phyloP scores from a whole-genome alignment of 163 green algal genomes.

The Chlamydomonas reinhardtii region DNA sequence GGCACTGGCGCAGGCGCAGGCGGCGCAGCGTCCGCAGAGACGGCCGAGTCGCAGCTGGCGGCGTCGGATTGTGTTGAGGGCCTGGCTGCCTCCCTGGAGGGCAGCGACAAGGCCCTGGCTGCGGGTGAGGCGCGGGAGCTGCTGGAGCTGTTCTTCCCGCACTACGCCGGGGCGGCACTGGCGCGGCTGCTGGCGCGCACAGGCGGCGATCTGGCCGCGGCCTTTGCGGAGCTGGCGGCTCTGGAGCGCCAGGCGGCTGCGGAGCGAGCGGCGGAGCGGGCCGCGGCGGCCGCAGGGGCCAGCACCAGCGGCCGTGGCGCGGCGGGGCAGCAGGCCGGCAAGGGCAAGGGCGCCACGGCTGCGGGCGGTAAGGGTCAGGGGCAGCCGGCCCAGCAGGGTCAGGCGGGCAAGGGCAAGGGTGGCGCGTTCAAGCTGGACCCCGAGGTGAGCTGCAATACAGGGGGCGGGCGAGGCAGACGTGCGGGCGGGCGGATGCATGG shows the following conservation, averaged over 20 bases:
- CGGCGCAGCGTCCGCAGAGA: background rate
- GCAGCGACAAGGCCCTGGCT: background rate
- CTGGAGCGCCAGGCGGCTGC: constrained; percentile 35
- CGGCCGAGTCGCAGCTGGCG: background rate
- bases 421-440: constrained; percentile 13
- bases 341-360: background rate
- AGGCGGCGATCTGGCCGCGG: background rate
- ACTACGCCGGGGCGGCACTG: constrained; percentile 2
- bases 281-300: background rate
- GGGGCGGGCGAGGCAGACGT: background rate
- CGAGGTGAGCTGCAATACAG: background rate
- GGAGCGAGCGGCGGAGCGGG: background rate
- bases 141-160: constrained; percentile 40
- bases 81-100: background rate
- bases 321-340: background rate
- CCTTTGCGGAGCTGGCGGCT: constrained; percentile 22
- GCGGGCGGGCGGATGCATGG: too few species aligned
- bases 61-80: background rate
- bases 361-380: background rate
- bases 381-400: background rate
- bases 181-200: background rate
- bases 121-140: background rate
- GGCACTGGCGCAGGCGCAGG: too few species aligned
- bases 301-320: background rate
- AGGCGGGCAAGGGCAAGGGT: background rate